A percentile compares a stretch with the other conserved stretches of the same genome.
phyloP scores from a whole-genome alignment of 2,329 filamentous ascomycete species.

The Diaporthe ilicicola region DNA sequence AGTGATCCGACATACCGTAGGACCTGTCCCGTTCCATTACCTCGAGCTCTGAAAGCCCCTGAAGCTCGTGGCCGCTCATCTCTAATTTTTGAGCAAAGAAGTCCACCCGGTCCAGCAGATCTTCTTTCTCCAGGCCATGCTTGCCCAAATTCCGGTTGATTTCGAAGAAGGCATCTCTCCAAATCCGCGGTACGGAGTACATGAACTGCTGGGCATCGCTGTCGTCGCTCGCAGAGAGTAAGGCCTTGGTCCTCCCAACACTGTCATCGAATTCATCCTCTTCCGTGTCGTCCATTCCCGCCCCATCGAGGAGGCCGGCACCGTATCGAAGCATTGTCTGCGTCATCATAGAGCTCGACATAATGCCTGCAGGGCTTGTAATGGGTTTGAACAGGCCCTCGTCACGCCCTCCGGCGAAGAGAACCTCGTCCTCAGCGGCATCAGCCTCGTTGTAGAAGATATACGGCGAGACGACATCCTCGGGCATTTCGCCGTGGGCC shows the following conservation, averaged over 20 bases:
- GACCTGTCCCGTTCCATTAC: slow-evolving; percentile 16
- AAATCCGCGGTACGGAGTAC: slow-evolving; percentile 30
- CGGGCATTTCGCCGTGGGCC: background rate
- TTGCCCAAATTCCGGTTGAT: slow-evolving; percentile 10
- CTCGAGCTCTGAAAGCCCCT: background rate
- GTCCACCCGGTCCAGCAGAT: slow-evolving; percentile 5
- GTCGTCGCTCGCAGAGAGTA: slow-evolving; percentile 21
- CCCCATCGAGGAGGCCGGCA: background rate
- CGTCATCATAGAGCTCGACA: slow-evolving; percentile 33
- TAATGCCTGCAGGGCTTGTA: slow-evolving; percentile 38
- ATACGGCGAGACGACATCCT: background rate
- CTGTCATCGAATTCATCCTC: background rate
- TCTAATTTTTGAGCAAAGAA: slow-evolving; percentile 12
- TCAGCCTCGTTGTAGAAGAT: slow-evolving; percentile 41
- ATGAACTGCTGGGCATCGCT: slow-evolving; percentile 17
- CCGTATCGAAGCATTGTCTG: background rate
- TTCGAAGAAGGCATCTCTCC: slow-evolving; percentile 26
- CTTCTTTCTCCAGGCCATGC: background rate
- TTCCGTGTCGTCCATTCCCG: background rate
- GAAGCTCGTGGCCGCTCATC: slow-evolving; percentile 5
- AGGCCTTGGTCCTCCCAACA: background rate
- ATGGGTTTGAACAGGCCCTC: slow-evolving; percentile 41
- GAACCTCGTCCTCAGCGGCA: slow-evolving; percentile 40
- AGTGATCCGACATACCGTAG: background rate
- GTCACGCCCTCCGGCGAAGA: slow-evolving; percentile 36